Base-by-base conservation (phyloP, 768 basidiomycete genomes). In the Lentinula boryana region DNA sequence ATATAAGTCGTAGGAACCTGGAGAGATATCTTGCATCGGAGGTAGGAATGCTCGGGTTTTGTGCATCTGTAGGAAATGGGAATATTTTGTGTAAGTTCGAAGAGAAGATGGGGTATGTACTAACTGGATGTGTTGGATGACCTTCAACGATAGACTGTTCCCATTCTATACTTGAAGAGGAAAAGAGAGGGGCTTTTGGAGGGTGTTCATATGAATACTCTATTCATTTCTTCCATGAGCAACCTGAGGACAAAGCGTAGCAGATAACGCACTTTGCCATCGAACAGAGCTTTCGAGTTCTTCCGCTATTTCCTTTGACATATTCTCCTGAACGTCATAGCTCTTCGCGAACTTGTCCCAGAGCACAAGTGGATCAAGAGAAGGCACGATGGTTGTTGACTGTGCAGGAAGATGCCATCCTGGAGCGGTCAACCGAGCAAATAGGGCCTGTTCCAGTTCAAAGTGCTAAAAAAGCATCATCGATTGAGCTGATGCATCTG, bases 61-160 rank as follows among this genome's bases (percentile, higher is more conserved):
- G 70, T 84, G 82, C 82, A 84, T 82, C 84, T 85, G 55, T n/a
- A 56, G 13, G 16, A 46, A 27, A 8, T 38, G 52, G 58, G 58
- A 40, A 44, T 23, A 27, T 52, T 27, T 27, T 27, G 27, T 27
- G 27, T 27, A 27, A 27, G 27, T 3, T 27, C 27, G 33, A 41
- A 13, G 40, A 15, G 32, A 33, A 27, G 27, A 32, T 23, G 36
- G 10, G 12, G 43, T 15, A 1, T 43, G 23, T 13, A 64, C 74
- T 61, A 63, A 83, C 84, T 15, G 84, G 83, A 68, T 85, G 84
- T 0, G 80, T 84, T 3, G 83, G 82, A 66, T 85, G 84, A 0
- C 83, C 82, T 67, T 84, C 83, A 18, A 84, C 80, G 32, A 84
- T 82, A 1, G 83, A 83, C 65, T 84, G 81, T 61, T 85, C 83